phyloP scores from a whole-genome alignment of 495 filamentous ascomycete species.

The Astrothelium subdiscretum region DNA sequence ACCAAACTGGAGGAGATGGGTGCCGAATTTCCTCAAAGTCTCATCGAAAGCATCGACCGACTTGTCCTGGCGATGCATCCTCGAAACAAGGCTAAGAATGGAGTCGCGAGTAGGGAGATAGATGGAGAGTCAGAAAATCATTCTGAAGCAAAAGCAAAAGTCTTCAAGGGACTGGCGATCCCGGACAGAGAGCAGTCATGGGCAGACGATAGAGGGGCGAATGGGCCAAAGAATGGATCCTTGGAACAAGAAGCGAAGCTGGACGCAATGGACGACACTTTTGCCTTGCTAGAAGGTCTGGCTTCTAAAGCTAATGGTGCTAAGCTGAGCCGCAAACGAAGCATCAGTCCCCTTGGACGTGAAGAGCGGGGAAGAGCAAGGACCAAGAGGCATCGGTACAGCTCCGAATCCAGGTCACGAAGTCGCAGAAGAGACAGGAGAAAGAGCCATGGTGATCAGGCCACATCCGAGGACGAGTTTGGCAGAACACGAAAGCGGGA shows the following conservation, averaged over 20 bases:
- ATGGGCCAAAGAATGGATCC: not conserved
- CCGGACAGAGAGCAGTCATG: slow-evolving; percentile 58
- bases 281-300: slow-evolving; percentile 79
- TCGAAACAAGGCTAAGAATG: slow-evolving; percentile 48
- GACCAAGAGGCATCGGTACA: slow-evolving; percentile 38
- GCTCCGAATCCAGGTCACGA: slow-evolving; percentile 44
- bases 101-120: slow-evolving; percentile 7
- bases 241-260: slow-evolving; percentile 28
- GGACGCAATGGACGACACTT: slow-evolving; percentile 82
- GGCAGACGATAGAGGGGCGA: slow-evolving; percentile 17
- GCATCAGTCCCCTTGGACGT: slow-evolving; percentile 58
- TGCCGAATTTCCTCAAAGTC: slow-evolving; percentile 77
- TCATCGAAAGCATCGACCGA: slow-evolving; percentile 84
- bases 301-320: slow-evolving; percentile 39
- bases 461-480: slow-evolving; percentile 48
- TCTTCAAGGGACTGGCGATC: slow-evolving; percentile 83
- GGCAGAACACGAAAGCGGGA: slow-evolving; percentile 39
- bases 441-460: slow-evolving; percentile 36
- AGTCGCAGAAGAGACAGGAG: slow-evolving; percentile 31
- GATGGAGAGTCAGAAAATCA: slow-evolving; percentile 25
- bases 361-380: slow-evolving; percentile 38
- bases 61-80: slow-evolving; percentile 85
- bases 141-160: slow-evolving; percentile 48
- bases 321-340: slow-evolving; percentile 67
- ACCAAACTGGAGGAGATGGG: slow-evolving; percentile 59